A percentile compares a stretch with the other conserved stretches of the same genome.
Evolutionary conservation across 116 monocot genomes (phyloP).

Genomic region (Thalassia testudinum): DNA sequence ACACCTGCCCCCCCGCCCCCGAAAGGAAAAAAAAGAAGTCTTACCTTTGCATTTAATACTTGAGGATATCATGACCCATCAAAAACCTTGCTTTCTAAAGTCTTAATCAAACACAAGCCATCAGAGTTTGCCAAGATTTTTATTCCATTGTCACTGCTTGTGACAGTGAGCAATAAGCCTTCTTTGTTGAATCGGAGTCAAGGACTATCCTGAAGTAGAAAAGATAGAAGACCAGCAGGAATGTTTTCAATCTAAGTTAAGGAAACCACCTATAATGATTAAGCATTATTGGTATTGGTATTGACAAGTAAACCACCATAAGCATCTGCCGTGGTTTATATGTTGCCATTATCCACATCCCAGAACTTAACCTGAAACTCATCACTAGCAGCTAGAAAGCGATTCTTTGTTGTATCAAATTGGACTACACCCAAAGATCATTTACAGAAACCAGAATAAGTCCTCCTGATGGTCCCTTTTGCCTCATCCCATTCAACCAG

Average conservation of each 20-base stretch:
- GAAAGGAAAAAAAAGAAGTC: neutral
- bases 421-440: conserved; percentile 63
- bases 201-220: conserved; percentile 52
- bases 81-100: conserved; percentile 58
- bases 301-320: conserved; percentile 57
- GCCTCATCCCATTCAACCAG: conserved; percentile 94
- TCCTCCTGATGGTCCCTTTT: conserved; percentile 75
- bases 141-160: conserved; percentile 68
- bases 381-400: conserved; percentile 84
- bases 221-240: too few relatives aligned
- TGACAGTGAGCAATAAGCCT: conserved; percentile 71
- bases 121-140: conserved; percentile 84
- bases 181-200: conserved; percentile 83
- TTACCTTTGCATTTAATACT: conserved; percentile 7
- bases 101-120: conserved; percentile 61
- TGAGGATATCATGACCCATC: conserved; percentile 42
- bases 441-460: conserved; percentile 67
- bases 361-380: conserved; percentile 84
- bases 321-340: conserved; percentile 53
- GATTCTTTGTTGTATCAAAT: conserved; percentile 86
- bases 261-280: too few relatives aligned
- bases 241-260: neutral
- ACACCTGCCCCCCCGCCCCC: too few relatives aligned
- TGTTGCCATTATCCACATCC: conserved; percentile 76
- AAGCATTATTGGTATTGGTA: neutral